Base-by-base conservation (phyloP, 306 rosid genomes). In the Coriaria nepalensis region DNA sequence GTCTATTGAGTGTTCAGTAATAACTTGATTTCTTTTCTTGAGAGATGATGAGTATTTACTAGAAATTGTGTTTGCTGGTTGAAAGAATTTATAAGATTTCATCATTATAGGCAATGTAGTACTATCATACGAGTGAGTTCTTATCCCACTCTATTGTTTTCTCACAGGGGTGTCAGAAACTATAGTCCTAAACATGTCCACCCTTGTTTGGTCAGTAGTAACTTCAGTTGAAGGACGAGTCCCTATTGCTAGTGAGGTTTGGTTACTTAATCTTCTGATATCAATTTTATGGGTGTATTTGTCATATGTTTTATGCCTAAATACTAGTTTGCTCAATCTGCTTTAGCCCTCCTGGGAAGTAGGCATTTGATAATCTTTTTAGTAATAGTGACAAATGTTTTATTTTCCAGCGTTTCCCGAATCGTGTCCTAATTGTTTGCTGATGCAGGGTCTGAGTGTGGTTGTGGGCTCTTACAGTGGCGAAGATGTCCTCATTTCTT, bases 191-290 rank as follows among this genome's bases (percentile, higher is more conserved):
- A 88, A 88, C 62, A 88, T 88, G 96, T 83, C 95, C 55, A 78
- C 96, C 8, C 75, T 83, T 66, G 80, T 76, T 65, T 88, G 96
- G 96, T 88, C 95, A 14, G 95, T 78, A 44, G 88, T 88, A 51
- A 83, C 96, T 64, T 76, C 83, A 35, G 93, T 88, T 70, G 75
- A 88, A 74, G 94, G 93, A 55, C 86, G 86, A 9, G 75, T 83
- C 65, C 84, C 95, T 41, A 62, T 88, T 74, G 95, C 96, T 14
- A 88, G 95, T 63, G 95, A 88, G 96, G 94, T 88, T 71, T 45
- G 9, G 43, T 49, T 49, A 33, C 14, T 56, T 57, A 34, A 35
- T 45, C 53, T 55, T 10, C 14, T 37, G 35, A 64, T n/a, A 14
- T 33, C 53, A 29, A 15, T 42, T 46, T 29, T 14, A 32, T 35